These are phyloP conservation scores for Leonotis leonurus DNA, from an alignment of 257 asterid species.

Conservation along the genomic window DNA sequence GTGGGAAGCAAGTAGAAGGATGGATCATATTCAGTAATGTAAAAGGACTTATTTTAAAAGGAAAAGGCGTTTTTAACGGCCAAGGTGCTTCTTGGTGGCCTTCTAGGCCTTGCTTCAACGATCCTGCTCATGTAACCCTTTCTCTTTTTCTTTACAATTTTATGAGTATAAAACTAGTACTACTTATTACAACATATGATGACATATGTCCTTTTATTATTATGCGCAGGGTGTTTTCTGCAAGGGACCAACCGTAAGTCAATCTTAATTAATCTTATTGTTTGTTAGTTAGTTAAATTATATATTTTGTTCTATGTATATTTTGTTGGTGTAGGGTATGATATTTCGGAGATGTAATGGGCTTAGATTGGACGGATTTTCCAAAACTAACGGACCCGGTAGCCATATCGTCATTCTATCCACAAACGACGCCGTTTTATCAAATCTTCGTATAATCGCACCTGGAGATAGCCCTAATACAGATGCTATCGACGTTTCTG, in stretches of 20 bases:
- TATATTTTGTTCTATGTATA: background rate
- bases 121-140: constrained; percentile 28
- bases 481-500: constrained; percentile 46
- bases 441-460: constrained; percentile 43
- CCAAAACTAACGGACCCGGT: constrained; percentile 43
- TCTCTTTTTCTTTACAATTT: background rate
- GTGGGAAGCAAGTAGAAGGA: constrained; percentile 28
- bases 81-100: constrained; percentile 64
- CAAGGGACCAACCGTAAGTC: constrained; percentile 50
- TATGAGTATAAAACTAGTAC: too few species aligned
- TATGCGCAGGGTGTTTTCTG: constrained; percentile 37
- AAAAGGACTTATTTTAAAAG: constrained; percentile 40
- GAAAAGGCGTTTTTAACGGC: constrained; percentile 44
- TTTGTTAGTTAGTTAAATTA: too few species aligned
- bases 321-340: constrained; percentile 30
- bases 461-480: constrained; percentile 65
- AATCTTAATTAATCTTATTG: background rate
- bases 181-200: too few species aligned
- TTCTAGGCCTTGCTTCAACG: constrained; percentile 31
- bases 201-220: background rate
- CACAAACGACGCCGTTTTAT: constrained; percentile 25
- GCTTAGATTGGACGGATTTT: constrained; percentile 37
- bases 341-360: constrained; percentile 44
- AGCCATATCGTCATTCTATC: constrained; percentile 41
- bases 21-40: constrained; percentile 42